Base-by-base conservation (phyloP, 139 green algal species). In the Coelastrella sp. region DNA sequence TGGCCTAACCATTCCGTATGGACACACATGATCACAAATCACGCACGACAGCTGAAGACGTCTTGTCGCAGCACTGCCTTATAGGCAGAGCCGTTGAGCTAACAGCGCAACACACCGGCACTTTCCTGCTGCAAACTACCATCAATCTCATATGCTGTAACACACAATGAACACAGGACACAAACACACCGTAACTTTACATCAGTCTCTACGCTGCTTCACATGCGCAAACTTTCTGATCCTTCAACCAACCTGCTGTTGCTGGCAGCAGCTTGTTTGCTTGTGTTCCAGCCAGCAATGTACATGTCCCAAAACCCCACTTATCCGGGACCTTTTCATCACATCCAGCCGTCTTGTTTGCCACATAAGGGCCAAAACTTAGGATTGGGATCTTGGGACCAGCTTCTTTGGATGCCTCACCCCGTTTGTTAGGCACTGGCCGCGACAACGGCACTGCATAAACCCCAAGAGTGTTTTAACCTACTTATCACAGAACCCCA, bases 301-400 rank as follows among this genome's bases (percentile, higher is more conserved):
- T 23, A 56, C 81, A 87, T 4, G 64, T 87, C 59, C 81, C 81
- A 75, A 78, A 87, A 7, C 20, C 61, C 81, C 81, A 87, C 19
- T 77, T 87, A 32, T 75, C 47, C 19, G 3, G 11, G 14, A 32
- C 56, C 47, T 32, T 6, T 4, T 7, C 3, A n/a, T 84, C 19
- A n/a, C 78, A 84, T 16, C 78, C 78, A 20, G 17, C 32, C 7
- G 78, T 32, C 23, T n/a, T 68, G 54, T 64, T 68, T 13, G 78
- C 8, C 47, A 66, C 32, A 64, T 59, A 84, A 3, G 78, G 78
- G 56, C 78, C 78, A 23, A 84, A 84, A 23, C 78, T 61, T 56
- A 84, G 78, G 14, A 84, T 11, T 64, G 78, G 78, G 10, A 84
- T n/a, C 17, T n/a, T 47, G 32, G 10, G 19, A 71, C 13, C 78